These are phyloP conservation scores for Vanrija humicola DNA, from an alignment of 1,284 basidiomycete genomes.

Conservation along the genomic window DNA sequence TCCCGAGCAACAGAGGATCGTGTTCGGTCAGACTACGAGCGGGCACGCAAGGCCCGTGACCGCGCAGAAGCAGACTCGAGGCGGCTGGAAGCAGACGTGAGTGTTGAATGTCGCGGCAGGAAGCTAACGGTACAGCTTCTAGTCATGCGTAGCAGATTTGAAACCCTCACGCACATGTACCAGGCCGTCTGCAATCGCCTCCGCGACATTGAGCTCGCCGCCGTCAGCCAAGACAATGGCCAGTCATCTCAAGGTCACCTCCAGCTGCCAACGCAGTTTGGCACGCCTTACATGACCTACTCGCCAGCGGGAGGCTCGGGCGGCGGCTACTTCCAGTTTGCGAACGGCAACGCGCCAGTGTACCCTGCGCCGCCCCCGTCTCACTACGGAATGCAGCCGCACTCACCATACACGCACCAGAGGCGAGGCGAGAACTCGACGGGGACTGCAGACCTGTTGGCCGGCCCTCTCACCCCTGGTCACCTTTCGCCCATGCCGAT, in stretches of 20 bases:
- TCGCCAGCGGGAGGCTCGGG: background rate
- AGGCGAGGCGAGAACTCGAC: background rate
- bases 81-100: conserved; percentile 39
- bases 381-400: background rate
- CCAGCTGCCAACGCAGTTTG: background rate
- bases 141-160: conserved; percentile 14
- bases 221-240: background rate
- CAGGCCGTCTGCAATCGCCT: conserved; percentile 12
- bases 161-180: conserved; percentile 20
- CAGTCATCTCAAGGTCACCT: background rate
- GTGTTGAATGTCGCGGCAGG: conserved; percentile 2
- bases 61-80: conserved; percentile 24
- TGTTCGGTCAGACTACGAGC: conserved; percentile 31
- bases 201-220: conserved; percentile 9
- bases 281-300: background rate
- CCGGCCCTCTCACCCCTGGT: conserved; percentile 40
- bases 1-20: conserved; percentile 28
- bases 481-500: background rate
- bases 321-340: background rate
- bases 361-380: conserved; percentile 3
- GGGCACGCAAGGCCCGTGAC: conserved; percentile 18
- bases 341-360: background rate
- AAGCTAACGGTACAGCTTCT: conserved; percentile 7
- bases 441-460: conserved; percentile 14
- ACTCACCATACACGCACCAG: too few relatives aligned